Conservation (phyloP, 257 asterid species). For the Plantago elongata region DNA sequence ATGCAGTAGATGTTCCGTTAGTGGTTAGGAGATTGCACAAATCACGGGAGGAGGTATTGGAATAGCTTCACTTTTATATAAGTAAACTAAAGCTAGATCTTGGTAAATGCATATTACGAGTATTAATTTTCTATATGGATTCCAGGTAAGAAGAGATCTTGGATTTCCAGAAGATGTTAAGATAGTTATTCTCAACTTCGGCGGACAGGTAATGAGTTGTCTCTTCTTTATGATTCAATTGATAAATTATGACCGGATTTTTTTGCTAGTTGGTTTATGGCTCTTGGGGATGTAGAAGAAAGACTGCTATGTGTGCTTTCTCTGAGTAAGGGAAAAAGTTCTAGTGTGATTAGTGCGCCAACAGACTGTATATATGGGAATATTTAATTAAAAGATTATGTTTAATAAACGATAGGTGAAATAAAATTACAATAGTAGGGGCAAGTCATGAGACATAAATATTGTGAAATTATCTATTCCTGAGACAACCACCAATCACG, state of each 20-base stretch:
- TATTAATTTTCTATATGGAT: conserved; percentile 9
- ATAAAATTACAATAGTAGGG: no score
- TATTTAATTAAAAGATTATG: no score
- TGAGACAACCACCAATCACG: no score
- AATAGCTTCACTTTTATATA: background rate
- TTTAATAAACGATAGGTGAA: no score
- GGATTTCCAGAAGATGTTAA: conserved; percentile 74
- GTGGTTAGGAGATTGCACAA: conserved; percentile 94
- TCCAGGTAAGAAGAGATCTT: conserved; percentile 79
- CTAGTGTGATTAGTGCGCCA: no score
- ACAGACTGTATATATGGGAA: no score
- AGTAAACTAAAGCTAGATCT: background rate
- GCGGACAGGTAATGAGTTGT: conserved; percentile 70
- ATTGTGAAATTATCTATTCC: no score
- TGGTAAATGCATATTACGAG: conserved; percentile 5
- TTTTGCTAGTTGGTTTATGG: conserved; percentile 3
- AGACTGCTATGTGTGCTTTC: no score
- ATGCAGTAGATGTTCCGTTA: conserved; percentile 92
- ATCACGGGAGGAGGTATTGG: conserved; percentile 63
- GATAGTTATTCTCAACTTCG: conserved; percentile 90
- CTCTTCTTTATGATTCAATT: conserved; percentile 5
- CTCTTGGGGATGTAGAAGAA: background rate
- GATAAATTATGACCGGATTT: conserved; percentile 1
- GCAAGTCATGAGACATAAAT: no score
- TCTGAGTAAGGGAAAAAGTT: no score